A percentile compares a stretch with the other conserved stretches of the same genome.
Evolutionary conservation across 2,329 filamentous ascomycete genomes (phyloP).

Genomic region (Aureobasidium sp.): DNA sequence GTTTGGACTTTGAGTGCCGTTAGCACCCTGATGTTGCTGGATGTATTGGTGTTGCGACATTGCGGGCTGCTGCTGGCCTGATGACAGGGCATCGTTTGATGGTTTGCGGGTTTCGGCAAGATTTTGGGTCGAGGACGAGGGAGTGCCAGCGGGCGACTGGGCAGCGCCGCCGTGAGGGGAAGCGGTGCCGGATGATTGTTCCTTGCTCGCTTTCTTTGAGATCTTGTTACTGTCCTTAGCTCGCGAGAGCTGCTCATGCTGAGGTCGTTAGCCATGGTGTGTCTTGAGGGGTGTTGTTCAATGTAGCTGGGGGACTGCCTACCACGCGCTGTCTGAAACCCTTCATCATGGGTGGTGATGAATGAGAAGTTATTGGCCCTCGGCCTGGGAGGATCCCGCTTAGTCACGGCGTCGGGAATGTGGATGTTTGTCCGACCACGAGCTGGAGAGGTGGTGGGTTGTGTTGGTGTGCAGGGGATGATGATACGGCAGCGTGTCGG

Average conservation of each 20-base stretch:
- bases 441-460: not conserved
- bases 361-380: not conserved
- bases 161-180: constrained; percentile 58
- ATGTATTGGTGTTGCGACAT: constrained; percentile 29
- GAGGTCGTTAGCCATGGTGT: constrained; percentile 19
- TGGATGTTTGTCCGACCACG: not conserved
- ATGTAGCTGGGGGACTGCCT: constrained; percentile 43
- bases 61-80: constrained; percentile 18
- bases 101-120: constrained; percentile 82
- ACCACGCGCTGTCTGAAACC: constrained; percentile 96
- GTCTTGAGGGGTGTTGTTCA: constrained; percentile 31
- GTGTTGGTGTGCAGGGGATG: constrained; percentile 10
- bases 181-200: constrained; percentile 57
- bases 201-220: constrained; percentile 48
- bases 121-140: constrained; percentile 81
- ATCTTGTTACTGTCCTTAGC: constrained; percentile 80
- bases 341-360: constrained; percentile 59
- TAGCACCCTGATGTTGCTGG: constrained; percentile 16
- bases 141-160: constrained; percentile 60
- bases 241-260: constrained; percentile 81
- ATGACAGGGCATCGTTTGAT: constrained; percentile 8
- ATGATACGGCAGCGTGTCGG: constrained; percentile 5
- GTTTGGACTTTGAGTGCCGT: constrained; percentile 11
- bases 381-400: not conserved
- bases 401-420: constrained; percentile 2